A percentile compares a stretch with the other conserved stretches of the same genome.
These are phyloP conservation scores for Stachybotrys chartarum DNA, from an alignment of 2,329 filamentous ascomycete species.

Conservation along the genomic window DNA sequence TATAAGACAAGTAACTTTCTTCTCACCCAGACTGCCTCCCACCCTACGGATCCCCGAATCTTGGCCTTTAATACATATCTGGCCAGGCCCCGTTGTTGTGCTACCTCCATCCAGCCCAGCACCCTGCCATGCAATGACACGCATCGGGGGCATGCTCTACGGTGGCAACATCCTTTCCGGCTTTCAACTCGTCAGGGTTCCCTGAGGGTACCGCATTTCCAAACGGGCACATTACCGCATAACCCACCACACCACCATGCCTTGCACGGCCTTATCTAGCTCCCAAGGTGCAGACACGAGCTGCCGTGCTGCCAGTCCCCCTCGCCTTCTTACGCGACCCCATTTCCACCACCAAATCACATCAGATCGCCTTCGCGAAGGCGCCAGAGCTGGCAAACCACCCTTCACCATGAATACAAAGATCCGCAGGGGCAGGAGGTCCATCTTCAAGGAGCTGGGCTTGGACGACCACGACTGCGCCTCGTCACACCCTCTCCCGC, in stretches of 20 bases:
- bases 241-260: conserved; percentile 11
- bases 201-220: not conserved
- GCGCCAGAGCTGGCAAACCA: conserved; percentile 28
- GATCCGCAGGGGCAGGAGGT: conserved; percentile 41
- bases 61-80: too few species aligned
- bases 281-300: conserved; percentile 6
- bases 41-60: too few species aligned
- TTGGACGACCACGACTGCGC: conserved; percentile 25
- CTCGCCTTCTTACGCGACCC: conserved; percentile 25
- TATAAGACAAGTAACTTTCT: not conserved
- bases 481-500: conserved; percentile 8
- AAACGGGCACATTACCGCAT: not conserved
- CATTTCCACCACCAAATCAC: conserved; percentile 44
- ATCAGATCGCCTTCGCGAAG: conserved; percentile 43
- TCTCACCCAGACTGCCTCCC: not conserved
- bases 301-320: conserved; percentile 3
- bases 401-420: conserved; percentile 34
- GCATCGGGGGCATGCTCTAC: not conserved
- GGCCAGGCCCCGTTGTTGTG: too few species aligned
- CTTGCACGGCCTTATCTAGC: conserved; percentile 11
- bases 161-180: not conserved
- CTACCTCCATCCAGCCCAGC: too few species aligned
- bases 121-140: not conserved
- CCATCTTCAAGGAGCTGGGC: conserved; percentile 46
- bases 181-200: not conserved